phyloP scores from a whole-genome alignment of 768 basidiomycete species.

The Kwoniella newhampshirensis region DNA sequence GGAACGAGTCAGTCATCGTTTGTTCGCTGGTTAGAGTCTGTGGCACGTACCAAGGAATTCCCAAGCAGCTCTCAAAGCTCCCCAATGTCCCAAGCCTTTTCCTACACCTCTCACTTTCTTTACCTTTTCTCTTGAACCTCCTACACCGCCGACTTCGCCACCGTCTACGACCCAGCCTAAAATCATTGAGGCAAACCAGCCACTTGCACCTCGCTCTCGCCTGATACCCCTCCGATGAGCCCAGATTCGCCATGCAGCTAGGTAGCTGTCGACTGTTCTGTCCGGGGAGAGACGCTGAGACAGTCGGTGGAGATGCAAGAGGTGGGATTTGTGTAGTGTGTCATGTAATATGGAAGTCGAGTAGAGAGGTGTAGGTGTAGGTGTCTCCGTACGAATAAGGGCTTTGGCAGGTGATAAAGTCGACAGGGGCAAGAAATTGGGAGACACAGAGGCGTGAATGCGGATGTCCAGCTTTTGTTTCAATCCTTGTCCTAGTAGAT shows the following conservation, averaged over 20 bases:
- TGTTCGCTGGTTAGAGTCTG: background rate
- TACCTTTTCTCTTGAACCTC: conserved; percentile 40
- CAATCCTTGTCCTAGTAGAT: conserved; percentile 36
- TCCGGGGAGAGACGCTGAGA: conserved; percentile 59
- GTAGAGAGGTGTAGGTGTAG: conserved; percentile 70
- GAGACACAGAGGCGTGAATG: conserved; percentile 68
- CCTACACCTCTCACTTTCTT: conserved; percentile 65
- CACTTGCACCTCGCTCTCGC: conserved; percentile 34
- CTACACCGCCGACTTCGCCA: conserved; percentile 59
- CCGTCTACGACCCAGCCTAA: conserved; percentile 60
- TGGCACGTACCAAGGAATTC: conserved; percentile 71
- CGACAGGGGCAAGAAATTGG: conserved; percentile 59
- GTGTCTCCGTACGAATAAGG: conserved; percentile 59
- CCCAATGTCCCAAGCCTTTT: conserved; percentile 82
- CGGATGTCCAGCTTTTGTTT: conserved; percentile 71
- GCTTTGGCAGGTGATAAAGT: conserved; percentile 70
- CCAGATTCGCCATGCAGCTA: conserved; percentile 83
- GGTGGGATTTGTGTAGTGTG: conserved; percentile 56
- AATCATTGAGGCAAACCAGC: conserved; percentile 62
- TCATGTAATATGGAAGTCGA: conserved; percentile 67
- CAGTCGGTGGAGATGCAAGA: conserved; percentile 61
- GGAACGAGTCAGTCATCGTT: background rate
- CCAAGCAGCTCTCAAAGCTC: conserved; percentile 78
- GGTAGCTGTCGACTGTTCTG: conserved; percentile 69
- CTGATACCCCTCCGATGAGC: conserved; percentile 71